These are phyloP conservation scores for Coniosporium apollinis DNA, from an alignment of 495 filamentous ascomycete genomes.

Conservation along the genomic window DNA sequence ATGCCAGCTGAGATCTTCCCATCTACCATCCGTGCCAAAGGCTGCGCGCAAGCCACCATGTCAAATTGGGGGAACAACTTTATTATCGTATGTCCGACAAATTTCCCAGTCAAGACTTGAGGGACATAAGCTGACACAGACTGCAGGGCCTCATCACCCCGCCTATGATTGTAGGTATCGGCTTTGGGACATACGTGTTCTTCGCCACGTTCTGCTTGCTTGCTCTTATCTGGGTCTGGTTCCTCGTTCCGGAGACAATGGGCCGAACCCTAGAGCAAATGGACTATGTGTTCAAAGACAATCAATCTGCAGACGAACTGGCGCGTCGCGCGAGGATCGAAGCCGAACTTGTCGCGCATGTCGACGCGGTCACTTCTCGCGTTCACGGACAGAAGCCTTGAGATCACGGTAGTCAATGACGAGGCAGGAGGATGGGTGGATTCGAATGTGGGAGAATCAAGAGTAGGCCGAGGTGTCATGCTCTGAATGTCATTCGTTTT, in stretches of 20 bases:
- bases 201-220: constrained; percentile 42
- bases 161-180: constrained; percentile 35
- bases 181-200: constrained; percentile 39
- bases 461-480: too few species aligned
- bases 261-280: constrained; percentile 20
- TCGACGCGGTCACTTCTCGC: background rate
- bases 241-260: constrained; percentile 37
- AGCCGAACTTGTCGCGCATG: background rate
- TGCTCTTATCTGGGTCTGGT: constrained; percentile 33
- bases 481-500: too few species aligned
- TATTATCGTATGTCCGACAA: constrained; percentile 34
- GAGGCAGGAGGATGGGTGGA: too few species aligned
- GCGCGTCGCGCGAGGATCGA: background rate
- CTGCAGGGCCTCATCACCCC: constrained; percentile 37
- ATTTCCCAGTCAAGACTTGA: too few species aligned
- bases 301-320: background rate
- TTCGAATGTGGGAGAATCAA: too few species aligned
- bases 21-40: constrained; percentile 28
- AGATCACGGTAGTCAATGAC: too few species aligned
- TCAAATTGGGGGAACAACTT: constrained; percentile 43
- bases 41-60: constrained; percentile 21
- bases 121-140: too few species aligned
- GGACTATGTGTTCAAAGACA: constrained; percentile 20
- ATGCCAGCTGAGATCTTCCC: constrained; percentile 15
- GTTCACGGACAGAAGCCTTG: too few species aligned